A percentile compares a stretch with the other conserved stretches of the same genome.
Evolutionary conservation across 495 filamentous ascomycete genomes (phyloP).

Genomic region (Astrothelium macrocarpum): DNA sequence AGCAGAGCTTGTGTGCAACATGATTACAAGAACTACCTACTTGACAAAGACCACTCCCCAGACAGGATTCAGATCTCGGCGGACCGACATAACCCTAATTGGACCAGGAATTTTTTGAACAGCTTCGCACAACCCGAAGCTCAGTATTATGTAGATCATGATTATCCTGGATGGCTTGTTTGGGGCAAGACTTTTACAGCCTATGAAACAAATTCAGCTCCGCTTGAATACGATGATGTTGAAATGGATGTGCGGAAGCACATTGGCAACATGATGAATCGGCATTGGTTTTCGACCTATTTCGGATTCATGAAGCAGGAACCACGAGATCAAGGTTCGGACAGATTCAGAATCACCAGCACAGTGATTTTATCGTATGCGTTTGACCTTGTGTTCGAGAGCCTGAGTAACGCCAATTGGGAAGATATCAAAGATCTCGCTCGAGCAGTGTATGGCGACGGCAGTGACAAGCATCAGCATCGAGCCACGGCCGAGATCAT

Average conservation of each 20-base stretch:
- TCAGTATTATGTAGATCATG: conserved; percentile 81
- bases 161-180: conserved; percentile 94
- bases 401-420: conserved; percentile 63
- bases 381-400: conserved; percentile 76
- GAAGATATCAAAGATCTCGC: conserved; percentile 80
- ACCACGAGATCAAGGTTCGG: conserved; percentile 69
- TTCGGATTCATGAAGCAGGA: conserved; percentile 96
- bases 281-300: conserved; percentile 76
- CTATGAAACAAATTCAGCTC: conserved; percentile 58
- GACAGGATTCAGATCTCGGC: conserved; percentile 68
- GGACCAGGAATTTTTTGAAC: conserved; percentile 67
- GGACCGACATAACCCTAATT: conserved; percentile 57
- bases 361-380: conserved; percentile 76
- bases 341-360: conserved; percentile 82
- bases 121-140: conserved; percentile 71
- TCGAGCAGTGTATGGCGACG: conserved; percentile 70
- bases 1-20: conserved; percentile 79
- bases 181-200: conserved; percentile 82
- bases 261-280: conserved; percentile 70
- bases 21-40: conserved; percentile 72
- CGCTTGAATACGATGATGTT: conserved; percentile 71
- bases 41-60: conserved; percentile 61
- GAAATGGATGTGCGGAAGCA: conserved; percentile 67
- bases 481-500: conserved; percentile 92
- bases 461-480: conserved; percentile 95